These are phyloP conservation scores for Penicillium rolfsii DNA, from an alignment of 2,329 filamentous ascomycete species.

Conservation along the genomic window DNA sequence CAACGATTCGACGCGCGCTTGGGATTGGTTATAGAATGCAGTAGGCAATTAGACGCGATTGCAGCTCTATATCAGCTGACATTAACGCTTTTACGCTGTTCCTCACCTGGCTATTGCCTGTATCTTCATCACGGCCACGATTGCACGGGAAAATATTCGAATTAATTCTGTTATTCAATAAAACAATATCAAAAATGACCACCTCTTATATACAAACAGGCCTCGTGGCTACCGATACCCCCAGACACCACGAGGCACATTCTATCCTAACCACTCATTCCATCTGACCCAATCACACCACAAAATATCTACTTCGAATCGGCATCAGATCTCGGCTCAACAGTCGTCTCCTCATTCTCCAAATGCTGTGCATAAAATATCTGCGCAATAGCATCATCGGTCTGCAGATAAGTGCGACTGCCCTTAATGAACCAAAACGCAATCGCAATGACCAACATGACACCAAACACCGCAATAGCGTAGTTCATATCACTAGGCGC, in stretches of 20 bases:
- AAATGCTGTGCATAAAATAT: conserved; percentile 36
- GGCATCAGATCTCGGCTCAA: not conserved
- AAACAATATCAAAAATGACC: not conserved
- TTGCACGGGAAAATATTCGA: not conserved
- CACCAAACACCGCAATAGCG: conserved; percentile 60
- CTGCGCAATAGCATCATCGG: conserved; percentile 34
- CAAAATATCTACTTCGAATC: conserved; percentile 1
- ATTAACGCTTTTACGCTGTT: no score
- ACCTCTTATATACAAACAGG: not conserved
- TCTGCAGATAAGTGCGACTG: conserved; percentile 43
- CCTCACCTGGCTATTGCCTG: no score
- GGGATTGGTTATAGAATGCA: no score
- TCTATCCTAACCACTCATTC: not conserved
- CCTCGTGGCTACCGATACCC: not conserved
- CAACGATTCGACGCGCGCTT: no score
- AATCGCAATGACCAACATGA: conserved; percentile 57
- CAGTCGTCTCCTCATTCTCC: conserved; percentile 20
- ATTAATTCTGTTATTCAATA: not conserved
- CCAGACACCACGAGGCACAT: not conserved
- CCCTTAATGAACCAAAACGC: conserved; percentile 58
- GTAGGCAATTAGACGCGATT: no score
- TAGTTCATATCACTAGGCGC: conserved; percentile 59
- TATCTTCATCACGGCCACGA: no score
- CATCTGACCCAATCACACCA: not conserved
- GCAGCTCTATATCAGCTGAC: no score